Conservation (phyloP, 345 rosid genomes). For the Corchorus capsularis region DNA sequence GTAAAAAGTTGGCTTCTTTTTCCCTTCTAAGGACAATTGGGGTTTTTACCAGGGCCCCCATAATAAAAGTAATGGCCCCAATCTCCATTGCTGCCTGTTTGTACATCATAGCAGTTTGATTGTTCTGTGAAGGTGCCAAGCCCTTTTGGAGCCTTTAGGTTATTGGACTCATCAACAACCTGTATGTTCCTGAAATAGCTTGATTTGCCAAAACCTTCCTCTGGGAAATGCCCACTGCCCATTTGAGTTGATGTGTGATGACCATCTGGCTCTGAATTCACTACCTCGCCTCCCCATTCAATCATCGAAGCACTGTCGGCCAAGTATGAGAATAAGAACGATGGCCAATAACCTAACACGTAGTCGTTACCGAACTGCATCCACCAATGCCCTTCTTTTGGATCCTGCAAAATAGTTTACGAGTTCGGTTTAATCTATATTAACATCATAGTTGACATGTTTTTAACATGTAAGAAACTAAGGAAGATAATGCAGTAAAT, state of each 20-base stretch:
- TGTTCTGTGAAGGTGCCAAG: conserved; percentile 91
- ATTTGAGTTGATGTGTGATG: conserved; percentile 91
- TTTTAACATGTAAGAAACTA: no score
- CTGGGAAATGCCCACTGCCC: conserved; percentile 94
- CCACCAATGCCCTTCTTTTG: conserved; percentile 99
- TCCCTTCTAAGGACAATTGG: conserved; percentile 61
- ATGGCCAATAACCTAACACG: conserved; percentile 94
- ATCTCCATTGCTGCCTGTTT: conserved; percentile 80
- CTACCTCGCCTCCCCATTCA: conserved; percentile 99
- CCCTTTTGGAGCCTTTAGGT: conserved; percentile 89
- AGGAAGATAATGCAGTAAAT: not conserved
- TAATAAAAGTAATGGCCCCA: conserved; percentile 99
- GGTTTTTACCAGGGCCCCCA: conserved; percentile 92
- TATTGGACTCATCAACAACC: conserved; percentile 84
- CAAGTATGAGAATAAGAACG: conserved; percentile 90
- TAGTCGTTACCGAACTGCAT: conserved; percentile 92
- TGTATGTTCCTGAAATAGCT: conserved; percentile 92
- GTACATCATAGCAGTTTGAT: conserved; percentile 93
- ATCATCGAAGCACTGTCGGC: conserved; percentile 94
- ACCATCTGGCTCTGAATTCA: conserved; percentile 84
- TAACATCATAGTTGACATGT: not conserved
- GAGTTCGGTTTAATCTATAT: not conserved
- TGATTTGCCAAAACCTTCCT: conserved; percentile 93
- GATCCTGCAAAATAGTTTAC: conserved; percentile 55
- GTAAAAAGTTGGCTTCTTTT: not conserved